A percentile compares a stretch with the other conserved stretches of the same genome.
Evolutionary conservation across 495 filamentous ascomycete species (phyloP).

Genomic region (Aspergillus bridgeri): DNA sequence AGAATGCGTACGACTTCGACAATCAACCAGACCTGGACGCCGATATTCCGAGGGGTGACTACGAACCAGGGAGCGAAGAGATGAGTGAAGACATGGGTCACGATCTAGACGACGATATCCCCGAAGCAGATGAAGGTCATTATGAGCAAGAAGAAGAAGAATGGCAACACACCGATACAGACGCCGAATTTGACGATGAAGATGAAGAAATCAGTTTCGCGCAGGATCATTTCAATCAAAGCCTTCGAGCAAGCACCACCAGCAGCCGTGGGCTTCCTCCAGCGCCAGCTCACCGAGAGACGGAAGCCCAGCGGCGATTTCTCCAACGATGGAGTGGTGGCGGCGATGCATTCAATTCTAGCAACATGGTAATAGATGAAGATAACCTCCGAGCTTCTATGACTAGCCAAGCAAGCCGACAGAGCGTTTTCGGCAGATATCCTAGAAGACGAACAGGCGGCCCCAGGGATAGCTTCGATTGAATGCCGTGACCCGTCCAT

Average conservation of each 20-base stretch:
- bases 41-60: constrained; percentile 35
- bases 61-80: constrained; percentile 24
- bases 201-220: constrained; percentile 30
- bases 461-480: constrained; percentile 42
- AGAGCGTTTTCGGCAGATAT: constrained; percentile 35
- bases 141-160: constrained; percentile 37
- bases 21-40: constrained; percentile 44
- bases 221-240: constrained; percentile 25
- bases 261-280: constrained; percentile 36
- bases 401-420: constrained; percentile 39
- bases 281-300: constrained; percentile 27
- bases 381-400: constrained; percentile 43
- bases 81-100: constrained; percentile 27
- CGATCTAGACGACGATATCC: constrained; percentile 44
- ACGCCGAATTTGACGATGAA: constrained; percentile 59
- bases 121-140: constrained; percentile 34
- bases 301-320: constrained; percentile 44
- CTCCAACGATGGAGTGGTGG: constrained; percentile 47
- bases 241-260: constrained; percentile 39
- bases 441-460: constrained; percentile 36
- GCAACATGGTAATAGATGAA: constrained; percentile 40
- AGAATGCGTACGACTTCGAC: constrained; percentile 34
- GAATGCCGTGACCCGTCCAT: constrained; percentile 2
- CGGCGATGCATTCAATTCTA: constrained; percentile 41
- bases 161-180: constrained; percentile 77